Conservation (phyloP, 2,329 filamentous ascomycete species). For the Fusarium sp. region DNA sequence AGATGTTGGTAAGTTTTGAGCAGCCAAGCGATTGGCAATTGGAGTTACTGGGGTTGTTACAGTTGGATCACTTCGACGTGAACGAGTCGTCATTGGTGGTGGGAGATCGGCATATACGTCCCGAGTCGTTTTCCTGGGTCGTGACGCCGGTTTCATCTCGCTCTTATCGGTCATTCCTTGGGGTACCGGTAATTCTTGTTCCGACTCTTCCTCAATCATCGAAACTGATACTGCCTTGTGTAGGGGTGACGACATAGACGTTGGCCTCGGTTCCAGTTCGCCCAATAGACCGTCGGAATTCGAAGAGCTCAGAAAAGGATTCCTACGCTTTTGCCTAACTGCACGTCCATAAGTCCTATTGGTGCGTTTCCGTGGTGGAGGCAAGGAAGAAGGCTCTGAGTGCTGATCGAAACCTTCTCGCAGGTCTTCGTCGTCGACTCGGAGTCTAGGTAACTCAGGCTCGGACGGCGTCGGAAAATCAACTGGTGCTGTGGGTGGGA, state of each 20-base stretch:
- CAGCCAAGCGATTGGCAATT: constrained; percentile 26
- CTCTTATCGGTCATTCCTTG: constrained; percentile 2
- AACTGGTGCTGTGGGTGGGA: constrained; percentile 44
- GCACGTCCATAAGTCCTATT: constrained; percentile 45
- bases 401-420: constrained; percentile 26
- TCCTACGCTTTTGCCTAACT: constrained; percentile 38
- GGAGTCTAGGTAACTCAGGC: constrained; percentile 53
- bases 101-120: constrained; percentile 36
- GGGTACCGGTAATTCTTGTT: not conserved
- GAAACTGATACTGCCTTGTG: constrained; percentile 17
- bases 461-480: constrained; percentile 47
- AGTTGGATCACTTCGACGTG: constrained; percentile 38
- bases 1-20: constrained; percentile 42
- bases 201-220: constrained; percentile 25
- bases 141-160: not conserved
- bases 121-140: constrained; percentile 29
- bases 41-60: constrained; percentile 45
- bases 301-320: constrained; percentile 51
- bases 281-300: constrained; percentile 43
- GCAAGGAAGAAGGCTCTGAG: constrained; percentile 50
- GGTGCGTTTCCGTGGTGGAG: constrained; percentile 39
- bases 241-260: constrained; percentile 30
- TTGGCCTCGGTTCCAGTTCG: constrained; percentile 27
- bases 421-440: constrained; percentile 40
- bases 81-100: constrained; percentile 47